Base-by-base conservation (phyloP, 2,329 filamentous ascomycete genomes). In the Trichoderma koningii region DNA sequence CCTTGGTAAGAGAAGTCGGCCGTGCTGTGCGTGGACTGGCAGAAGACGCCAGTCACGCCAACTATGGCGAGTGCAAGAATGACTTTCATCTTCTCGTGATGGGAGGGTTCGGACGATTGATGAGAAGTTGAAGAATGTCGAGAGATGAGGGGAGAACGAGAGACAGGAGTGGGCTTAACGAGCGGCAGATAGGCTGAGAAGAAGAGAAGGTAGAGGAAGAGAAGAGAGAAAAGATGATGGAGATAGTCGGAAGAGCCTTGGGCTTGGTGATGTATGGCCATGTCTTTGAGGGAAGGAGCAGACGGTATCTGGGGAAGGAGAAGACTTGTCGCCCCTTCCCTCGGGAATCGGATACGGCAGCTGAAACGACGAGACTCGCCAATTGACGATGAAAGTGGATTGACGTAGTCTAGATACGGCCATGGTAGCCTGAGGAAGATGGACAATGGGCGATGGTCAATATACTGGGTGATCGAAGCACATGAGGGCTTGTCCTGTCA, bases 1-100 rank as follows among this genome's bases (percentile, higher is more conserved):
- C 73, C 73, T 6, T 68, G 67, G 52, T 73, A 73, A 7, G 68
- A 65, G 51, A 72, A 75, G 1, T 70, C 66, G 28, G 69, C 66
- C 12, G 70, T 68, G 42, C 51, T 64, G 59, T 72, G 68, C 21
- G 55, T 70, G 65, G 15, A 64, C 63, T 63, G 67, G 41, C 55
- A 70, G 68, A 68, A 59, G 64, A 59, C 65, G 38, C 44, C 70
- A 66, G 57, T 69, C 44, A 69, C 53, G 66, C 70, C 72, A 48
- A 72, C 63, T 3, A 69, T 12, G 64, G 62, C 67, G 53, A 75
- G 59, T 21, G 73, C 21, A 14, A 74, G 48, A 44, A 67, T 56
- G 38, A 48, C 41, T 61, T 62, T 42, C 74, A 76, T 76, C 45
- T 56, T 66, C 64, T 30, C 48, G 34, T 41, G 63, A 34, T 17